phyloP scores from a whole-genome alignment of 2,329 filamentous ascomycete species.

The Chaetomium olivaceum region DNA sequence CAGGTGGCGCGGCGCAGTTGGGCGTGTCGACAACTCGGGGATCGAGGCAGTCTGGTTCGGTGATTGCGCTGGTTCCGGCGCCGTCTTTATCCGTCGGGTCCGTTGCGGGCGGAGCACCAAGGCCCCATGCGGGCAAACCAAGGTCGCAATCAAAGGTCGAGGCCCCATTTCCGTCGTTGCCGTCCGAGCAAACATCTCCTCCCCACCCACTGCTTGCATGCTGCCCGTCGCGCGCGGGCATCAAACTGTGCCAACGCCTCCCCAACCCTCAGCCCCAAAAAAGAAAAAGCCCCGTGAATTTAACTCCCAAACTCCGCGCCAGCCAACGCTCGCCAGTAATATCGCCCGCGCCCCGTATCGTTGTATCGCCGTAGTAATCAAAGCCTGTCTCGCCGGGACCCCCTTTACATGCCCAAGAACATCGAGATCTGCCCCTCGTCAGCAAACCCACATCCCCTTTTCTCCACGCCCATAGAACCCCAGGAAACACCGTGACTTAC shows the following conservation, averaged over 20 bases:
- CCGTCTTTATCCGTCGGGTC: neutral
- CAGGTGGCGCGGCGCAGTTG: neutral
- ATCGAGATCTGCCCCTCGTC: slow-evolving; percentile 15
- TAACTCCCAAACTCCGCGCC: neutral
- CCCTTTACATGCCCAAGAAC: slow-evolving; percentile 19
- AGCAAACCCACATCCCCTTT: neutral
- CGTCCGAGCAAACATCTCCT: neutral
- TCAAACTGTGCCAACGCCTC: neutral
- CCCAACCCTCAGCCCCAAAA: neutral
- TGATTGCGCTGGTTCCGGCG: neutral
- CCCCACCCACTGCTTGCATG: neutral
- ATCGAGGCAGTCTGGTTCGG: neutral
- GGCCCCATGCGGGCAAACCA: neutral
- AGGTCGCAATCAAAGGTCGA: neutral
- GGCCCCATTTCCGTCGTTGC: neutral
- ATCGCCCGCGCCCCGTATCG: neutral
- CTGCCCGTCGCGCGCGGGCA: neutral
- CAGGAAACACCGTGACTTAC: slow-evolving; percentile 50
- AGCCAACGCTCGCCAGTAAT: neutral
- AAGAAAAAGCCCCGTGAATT: neutral
- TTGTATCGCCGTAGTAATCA: neutral
- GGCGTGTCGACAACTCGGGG: neutral
- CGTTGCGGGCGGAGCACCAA: neutral
- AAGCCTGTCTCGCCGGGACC: neutral
- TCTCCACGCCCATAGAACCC: no score